Base-by-base conservation (phyloP, 768 basidiomycete species). In the Lactarius deliciosus region DNA sequence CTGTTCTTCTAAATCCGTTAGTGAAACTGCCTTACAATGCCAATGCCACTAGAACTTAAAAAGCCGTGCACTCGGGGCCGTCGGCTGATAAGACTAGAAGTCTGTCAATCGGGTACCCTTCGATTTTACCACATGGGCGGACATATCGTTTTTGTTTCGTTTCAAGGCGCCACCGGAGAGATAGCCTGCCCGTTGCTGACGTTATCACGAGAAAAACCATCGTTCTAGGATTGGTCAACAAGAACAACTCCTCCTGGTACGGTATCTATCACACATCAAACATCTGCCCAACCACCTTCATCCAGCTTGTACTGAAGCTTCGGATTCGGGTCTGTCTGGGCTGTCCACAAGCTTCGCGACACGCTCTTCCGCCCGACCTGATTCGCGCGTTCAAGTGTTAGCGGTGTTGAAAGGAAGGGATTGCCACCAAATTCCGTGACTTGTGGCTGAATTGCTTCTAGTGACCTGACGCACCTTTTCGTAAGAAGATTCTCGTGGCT, bases 261-360 rank as follows among this genome's bases (percentile, higher is more conserved):
- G 38, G 5, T 13, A 50, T 68, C 47, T 28, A 64, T 22, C 62
- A 36, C 30, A 28, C 8, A 56, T 85, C 75, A 94, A 66, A 94
- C 86, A 73, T 94, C 92, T 22, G 86, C 82, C 92, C 92, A 94
- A 36, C 92, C 92, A 45, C 92, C 92, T 81, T 94, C 92, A 73
- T 94, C 91, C 34, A 94, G 79, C 75, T 94, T 94, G 77, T 94
- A 94, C 4, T n/a, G 92, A 91, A 9, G 93, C 92, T 76, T 94
- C 92, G 74, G 91, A 92, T 77, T 94, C 92, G 20, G 92, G 92
- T 57, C 88, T 83, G 72, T 94, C 92, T 5, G 92, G 92, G 72
- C 91, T 93, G 75, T 94, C 92, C 32, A 94, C 93, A 4, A 94
- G 80, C 73, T 94, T 94, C 8, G 92, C 92, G 34, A 94, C 92